These are phyloP conservation scores for Papilionanthe hybrid DNA, from an alignment of 116 monocot genomes.

Conservation along the genomic window DNA sequence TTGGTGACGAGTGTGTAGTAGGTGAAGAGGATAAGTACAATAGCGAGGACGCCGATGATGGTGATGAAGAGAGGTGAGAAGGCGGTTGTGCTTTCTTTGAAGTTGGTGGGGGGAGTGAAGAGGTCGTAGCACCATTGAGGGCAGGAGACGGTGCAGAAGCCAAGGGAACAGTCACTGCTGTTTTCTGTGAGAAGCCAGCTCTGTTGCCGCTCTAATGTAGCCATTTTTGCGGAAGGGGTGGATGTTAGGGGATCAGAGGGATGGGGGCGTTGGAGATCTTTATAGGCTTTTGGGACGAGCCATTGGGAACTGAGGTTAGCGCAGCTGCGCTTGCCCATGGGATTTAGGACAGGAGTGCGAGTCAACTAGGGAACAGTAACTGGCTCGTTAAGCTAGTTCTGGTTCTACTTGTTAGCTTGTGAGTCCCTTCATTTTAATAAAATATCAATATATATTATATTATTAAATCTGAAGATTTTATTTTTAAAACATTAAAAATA, in stretches of 20 bases:
- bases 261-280: background rate
- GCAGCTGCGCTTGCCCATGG: too few relatives aligned
- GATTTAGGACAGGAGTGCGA: background rate
- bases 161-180: slow-evolving; percentile 20
- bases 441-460: too few relatives aligned
- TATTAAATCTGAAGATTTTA: too few relatives aligned
- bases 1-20: slow-evolving; percentile 49
- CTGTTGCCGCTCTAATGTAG: slow-evolving; percentile 1
- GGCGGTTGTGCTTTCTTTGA: slow-evolving; percentile 3
- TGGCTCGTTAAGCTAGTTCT: too few relatives aligned
- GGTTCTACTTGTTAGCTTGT: too few relatives aligned
- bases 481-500: too few relatives aligned
- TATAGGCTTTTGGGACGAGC: background rate
- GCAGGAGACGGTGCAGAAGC: slow-evolving; percentile 22
- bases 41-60: slow-evolving; percentile 43
- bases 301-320: too few relatives aligned
- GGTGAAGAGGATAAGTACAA: slow-evolving; percentile 27
- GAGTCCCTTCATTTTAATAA: too few relatives aligned
- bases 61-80: slow-evolving; percentile 34
- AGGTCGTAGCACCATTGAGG: slow-evolving; percentile 21
- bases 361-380: too few relatives aligned
- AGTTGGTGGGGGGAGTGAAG: slow-evolving; percentile 17
- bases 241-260: background rate
- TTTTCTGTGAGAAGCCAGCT: slow-evolving; percentile 4
- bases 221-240: background rate